Evolutionary conservation across 306 rosid genomes (phyloP).

Genomic region (Mucuna pruriens): DNA sequence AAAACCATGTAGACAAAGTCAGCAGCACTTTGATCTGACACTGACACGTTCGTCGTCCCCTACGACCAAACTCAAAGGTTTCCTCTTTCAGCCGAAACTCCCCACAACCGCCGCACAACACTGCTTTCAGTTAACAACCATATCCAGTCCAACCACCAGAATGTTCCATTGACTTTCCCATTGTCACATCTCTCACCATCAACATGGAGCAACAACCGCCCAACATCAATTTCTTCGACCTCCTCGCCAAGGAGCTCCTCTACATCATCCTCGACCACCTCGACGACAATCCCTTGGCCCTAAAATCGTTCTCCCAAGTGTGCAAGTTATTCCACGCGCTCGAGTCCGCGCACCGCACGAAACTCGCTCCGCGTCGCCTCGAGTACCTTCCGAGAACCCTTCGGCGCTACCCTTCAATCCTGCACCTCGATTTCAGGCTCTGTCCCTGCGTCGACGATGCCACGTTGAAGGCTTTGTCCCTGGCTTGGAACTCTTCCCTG

Average conservation of each 20-base stretch:
- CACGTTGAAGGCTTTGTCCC: constrained; percentile 45
- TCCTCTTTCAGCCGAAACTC: not conserved
- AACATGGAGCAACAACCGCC: constrained; percentile 16
- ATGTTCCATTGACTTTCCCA: not conserved
- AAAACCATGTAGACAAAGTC: not conserved
- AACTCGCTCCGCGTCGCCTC: constrained; percentile 68
- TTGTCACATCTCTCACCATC: not conserved
- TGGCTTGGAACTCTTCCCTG: constrained; percentile 37
- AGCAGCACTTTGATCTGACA: not conserved
- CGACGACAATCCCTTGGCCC: constrained; percentile 50
- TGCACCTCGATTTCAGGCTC: constrained; percentile 63
- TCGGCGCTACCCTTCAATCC: constrained; percentile 50
- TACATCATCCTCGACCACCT: constrained; percentile 61
- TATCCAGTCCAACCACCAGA: not conserved
- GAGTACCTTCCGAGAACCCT: constrained; percentile 47
- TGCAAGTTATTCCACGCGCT: constrained; percentile 60
- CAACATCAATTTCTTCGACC: constrained; percentile 27
- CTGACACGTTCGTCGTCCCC: constrained; percentile 20
- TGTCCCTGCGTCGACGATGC: constrained; percentile 61
- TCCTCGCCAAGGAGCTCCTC: constrained; percentile 54
- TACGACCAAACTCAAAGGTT: not conserved
- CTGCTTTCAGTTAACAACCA: constrained; percentile 36
- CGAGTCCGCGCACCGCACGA: constrained; percentile 64
- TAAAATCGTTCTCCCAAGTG: constrained; percentile 64
- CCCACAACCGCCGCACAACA: constrained; percentile 1